Evolutionary conservation across 768 basidiomycete genomes (phyloP).

Genomic region (Pleurotus eryngii): DNA sequence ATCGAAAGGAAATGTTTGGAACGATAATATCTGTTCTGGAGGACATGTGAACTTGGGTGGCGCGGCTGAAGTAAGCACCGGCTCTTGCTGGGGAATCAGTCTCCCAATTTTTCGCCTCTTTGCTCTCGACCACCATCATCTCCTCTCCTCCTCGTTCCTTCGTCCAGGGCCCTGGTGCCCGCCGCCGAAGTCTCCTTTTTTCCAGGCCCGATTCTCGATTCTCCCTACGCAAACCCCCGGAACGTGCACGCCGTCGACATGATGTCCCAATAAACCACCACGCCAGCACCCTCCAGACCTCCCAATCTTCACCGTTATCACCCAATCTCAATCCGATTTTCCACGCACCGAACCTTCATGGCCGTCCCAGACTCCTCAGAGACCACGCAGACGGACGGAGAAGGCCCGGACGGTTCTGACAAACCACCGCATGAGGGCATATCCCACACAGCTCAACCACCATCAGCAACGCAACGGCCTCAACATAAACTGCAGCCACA

Average conservation of each 20-base stretch:
- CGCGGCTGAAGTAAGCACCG: background rate
- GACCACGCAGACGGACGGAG: conserved; percentile 50
- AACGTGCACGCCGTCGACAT: conserved; percentile 38
- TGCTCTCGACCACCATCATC: background rate
- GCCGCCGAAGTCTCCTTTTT: conserved; percentile 5
- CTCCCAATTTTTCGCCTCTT: background rate
- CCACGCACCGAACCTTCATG: conserved; percentile 33
- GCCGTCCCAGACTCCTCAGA: conserved; percentile 45
- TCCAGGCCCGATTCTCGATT: conserved; percentile 12
- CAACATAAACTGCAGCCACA: conserved; percentile 9
- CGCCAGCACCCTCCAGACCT: conserved; percentile 13
- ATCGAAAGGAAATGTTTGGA: too few relatives aligned
- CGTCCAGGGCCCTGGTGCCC: background rate
- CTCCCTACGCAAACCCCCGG: conserved; percentile 19
- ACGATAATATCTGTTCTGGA: background rate
- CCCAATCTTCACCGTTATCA: conserved; percentile 7
- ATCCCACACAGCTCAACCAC: conserved; percentile 21
- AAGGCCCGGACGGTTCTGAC: conserved; percentile 56
- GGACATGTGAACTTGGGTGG: background rate
- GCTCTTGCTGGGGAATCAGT: background rate
- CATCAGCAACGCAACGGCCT: conserved; percentile 14
- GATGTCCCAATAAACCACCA: conserved; percentile 36
- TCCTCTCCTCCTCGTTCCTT: conserved; percentile 3
- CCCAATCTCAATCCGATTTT: conserved; percentile 14
- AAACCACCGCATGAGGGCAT: conserved; percentile 47